These are phyloP conservation scores for Alternaria gansuensis DNA, from an alignment of 2,329 filamentous ascomycete genomes.

Conservation along the genomic window DNA sequence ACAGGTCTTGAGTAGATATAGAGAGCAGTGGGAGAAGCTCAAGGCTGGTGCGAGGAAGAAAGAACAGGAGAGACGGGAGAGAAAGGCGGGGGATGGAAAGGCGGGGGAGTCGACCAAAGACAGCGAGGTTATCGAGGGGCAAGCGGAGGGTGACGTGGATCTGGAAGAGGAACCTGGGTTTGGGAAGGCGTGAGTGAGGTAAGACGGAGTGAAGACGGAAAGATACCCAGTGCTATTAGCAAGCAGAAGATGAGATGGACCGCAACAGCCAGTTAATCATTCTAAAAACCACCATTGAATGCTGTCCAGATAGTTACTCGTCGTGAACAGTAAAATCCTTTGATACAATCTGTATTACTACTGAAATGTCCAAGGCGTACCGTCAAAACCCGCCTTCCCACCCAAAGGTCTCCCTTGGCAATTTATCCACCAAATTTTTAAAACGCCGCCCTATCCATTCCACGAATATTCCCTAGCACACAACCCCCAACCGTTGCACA, in stretches of 20 bases:
- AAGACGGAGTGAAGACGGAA: neutral
- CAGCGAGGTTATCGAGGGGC: slow-evolving; percentile 20
- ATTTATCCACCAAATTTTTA: neutral
- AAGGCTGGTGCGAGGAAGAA: slow-evolving; percentile 67
- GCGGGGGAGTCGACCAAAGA: slow-evolving; percentile 28
- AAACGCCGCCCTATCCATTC: slow-evolving; percentile 1
- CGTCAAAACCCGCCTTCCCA: neutral
- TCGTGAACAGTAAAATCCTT: neutral
- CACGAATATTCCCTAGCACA: slow-evolving; percentile 9
- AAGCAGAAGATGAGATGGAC: neutral
- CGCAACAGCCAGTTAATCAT: neutral
- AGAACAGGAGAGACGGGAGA: slow-evolving; percentile 43
- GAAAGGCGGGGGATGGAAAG: slow-evolving; percentile 23
- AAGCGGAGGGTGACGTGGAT: slow-evolving; percentile 19
- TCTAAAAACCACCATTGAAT: too few species aligned
- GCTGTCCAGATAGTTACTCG: too few species aligned
- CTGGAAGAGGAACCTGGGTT: slow-evolving; percentile 41
- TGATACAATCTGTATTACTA: slow-evolving; percentile 1
- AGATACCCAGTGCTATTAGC: neutral
- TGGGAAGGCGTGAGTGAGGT: slow-evolving; percentile 37
- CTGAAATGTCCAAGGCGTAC: neutral
- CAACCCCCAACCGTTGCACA: slow-evolving; percentile 1
- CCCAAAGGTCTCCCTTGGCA: neutral
- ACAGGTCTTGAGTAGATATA: slow-evolving; percentile 64
- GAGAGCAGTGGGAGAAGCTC: slow-evolving; percentile 73